A percentile compares a stretch with the other conserved stretches of the same genome.
Evolutionary conservation across 2,329 filamentous ascomycete species (phyloP).

Genomic region (Capronia americana): DNA sequence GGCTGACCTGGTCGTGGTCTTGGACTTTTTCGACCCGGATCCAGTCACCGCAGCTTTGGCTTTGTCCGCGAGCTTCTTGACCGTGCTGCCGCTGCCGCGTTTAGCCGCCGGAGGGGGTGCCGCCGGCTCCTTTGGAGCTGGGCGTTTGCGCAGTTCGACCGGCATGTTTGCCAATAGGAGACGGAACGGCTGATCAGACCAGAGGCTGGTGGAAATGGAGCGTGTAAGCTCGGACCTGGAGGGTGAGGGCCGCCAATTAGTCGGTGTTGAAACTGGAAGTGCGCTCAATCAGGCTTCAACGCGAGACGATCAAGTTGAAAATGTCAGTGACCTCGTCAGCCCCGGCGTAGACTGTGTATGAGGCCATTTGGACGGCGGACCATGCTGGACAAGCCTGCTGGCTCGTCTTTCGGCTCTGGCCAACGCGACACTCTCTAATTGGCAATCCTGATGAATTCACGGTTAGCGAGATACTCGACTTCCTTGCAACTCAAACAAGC

Average conservation of each 20-base stretch:
- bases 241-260: background rate
- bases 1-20: constrained; percentile 11
- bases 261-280: background rate
- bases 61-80: constrained; percentile 45
- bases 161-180: constrained; percentile 14
- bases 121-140: constrained; percentile 57
- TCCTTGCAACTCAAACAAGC: background rate
- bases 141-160: constrained; percentile 69
- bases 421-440: too few species aligned
- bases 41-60: constrained; percentile 39
- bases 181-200: background rate
- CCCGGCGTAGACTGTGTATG: background rate
- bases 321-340: background rate
- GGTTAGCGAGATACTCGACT: background rate
- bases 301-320: background rate
- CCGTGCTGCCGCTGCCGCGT: constrained; percentile 50
- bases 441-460: background rate
- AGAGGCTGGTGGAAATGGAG: background rate
- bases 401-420: background rate
- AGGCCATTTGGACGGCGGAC: background rate
- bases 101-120: constrained; percentile 56
- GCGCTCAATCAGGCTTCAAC: background rate
- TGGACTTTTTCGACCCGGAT: background rate
- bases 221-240: background rate
- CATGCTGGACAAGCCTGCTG: background rate